phyloP scores from a whole-genome alignment of 192 early-diverging fungal species.

The Tieghemiomyces parasiticus region DNA sequence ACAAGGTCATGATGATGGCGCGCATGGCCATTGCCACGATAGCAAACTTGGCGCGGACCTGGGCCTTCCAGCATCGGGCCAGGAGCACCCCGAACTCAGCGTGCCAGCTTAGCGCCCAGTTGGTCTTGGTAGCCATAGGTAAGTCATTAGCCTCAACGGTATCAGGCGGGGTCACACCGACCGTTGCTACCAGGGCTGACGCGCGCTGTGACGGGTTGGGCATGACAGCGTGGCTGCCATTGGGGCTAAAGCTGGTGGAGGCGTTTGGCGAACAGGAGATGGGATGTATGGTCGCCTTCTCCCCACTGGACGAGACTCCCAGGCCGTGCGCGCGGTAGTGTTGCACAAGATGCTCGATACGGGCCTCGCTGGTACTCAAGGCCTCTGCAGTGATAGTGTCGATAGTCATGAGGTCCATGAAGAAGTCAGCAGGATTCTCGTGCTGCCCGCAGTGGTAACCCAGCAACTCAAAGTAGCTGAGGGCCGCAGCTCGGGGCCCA shows the following conservation, averaged over 20 bases:
- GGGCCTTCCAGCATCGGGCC: constrained; percentile 29
- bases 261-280: no score
- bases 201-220: no score
- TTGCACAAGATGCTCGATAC: constrained; percentile 23
- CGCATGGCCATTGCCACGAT: constrained; percentile 21
- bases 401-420: constrained; percentile 44
- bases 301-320: background rate
- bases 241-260: background rate
- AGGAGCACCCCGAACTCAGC: constrained; percentile 31
- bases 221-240: background rate
- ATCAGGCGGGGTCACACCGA: no score
- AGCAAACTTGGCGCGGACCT: constrained; percentile 23
- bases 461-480: constrained; percentile 28
- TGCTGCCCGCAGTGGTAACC: constrained; percentile 48
- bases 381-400: constrained; percentile 30
- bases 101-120: constrained; percentile 22
- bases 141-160: no score
- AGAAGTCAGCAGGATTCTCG: constrained; percentile 60
- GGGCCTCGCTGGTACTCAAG: constrained; percentile 19
- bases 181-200: no score
- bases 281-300: no score
- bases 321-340: no score
- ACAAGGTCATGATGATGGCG: constrained; percentile 24
- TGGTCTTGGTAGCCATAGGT: no score
- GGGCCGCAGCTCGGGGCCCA: constrained; percentile 28